A percentile compares a stretch with the other conserved stretches of the same genome.
phyloP scores from a whole-genome alignment of 2,329 filamentous ascomycete species.

The Tothia fuscella region DNA sequence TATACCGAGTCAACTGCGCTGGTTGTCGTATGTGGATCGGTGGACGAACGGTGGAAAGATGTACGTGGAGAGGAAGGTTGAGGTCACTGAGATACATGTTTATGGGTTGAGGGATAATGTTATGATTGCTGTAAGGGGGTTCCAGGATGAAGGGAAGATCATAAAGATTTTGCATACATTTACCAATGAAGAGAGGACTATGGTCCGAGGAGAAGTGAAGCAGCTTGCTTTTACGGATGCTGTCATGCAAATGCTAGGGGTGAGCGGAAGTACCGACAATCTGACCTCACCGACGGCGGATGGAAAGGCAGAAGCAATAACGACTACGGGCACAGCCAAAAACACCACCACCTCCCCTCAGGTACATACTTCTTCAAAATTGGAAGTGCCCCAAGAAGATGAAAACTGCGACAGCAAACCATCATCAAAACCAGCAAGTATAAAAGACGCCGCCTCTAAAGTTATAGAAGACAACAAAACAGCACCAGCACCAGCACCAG shows the following conservation, averaged over 20 bases:
- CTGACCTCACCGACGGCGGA: no score
- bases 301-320: not conserved
- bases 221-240: constrained; percentile 32
- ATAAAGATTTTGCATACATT: constrained; percentile 82
- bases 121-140: constrained; percentile 76
- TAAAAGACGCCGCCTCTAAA: no score
- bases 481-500: no score
- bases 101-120: constrained; percentile 84
- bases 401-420: no score
- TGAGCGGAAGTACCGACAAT: constrained; percentile 9
- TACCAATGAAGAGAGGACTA: constrained; percentile 52
- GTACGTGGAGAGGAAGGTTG: constrained; percentile 72
- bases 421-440: no score
- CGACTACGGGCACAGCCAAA: no score
- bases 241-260: constrained; percentile 32
- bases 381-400: no score
- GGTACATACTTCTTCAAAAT: no score
- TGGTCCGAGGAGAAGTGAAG: constrained; percentile 46
- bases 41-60: constrained; percentile 67
- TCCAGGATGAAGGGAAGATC: constrained; percentile 73
- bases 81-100: constrained; percentile 78
- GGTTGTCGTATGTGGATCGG: constrained; percentile 76
- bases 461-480: no score
- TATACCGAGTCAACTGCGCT: constrained; percentile 84
- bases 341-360: no score